Base-by-base conservation (phyloP, 2,329 filamentous ascomycete species). In the Phialophora macrospora region DNA sequence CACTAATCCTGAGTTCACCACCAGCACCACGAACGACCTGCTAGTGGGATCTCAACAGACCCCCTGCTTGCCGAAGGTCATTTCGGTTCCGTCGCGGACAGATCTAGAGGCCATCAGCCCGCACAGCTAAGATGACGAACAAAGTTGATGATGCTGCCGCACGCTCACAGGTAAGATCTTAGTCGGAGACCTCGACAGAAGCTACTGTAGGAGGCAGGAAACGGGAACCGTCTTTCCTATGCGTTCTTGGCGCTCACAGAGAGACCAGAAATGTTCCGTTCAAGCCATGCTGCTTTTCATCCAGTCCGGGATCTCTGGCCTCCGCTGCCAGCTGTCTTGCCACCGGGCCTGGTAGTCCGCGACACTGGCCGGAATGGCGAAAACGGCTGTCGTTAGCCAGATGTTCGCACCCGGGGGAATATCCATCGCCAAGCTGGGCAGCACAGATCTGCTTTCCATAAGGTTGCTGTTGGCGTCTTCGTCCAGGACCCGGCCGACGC, bases 401-500 rank as follows among this genome's bases (percentile, higher is more conserved):
- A 80, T 82, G 30, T 80, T 83, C 71, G 85, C 80, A 0, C 85
- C 88, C 52, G 81, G 80, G 60, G 79, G 79, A 41, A 93, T 75
- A 28, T 85, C 87, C 68, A 85, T 82, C 73, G 88, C 85, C 72
- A 93, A 77, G 32, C 88, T 88, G 26, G 91, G 91, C 71, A 93
- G 85, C 49, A 90, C 83, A 3, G 89, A 92, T 65, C 90, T 80
- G 65, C 87, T 87, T 78, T 92, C 88, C 2, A 92, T 82, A 38
- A 93, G 78, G 77, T 93, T 93, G 55, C 88, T 90, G 78, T 93
- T 93, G 6, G 90, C 90, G 74, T 93, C 91, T 11, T 90, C 89
- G 64, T 92, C 87, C 55, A 93, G 86, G 28, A 92, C 81, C 74
- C 84, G 87, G 2, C 90, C 90, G 61, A 76, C 78, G 22, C 89